Evolutionary conservation across 306 rosid species (phyloP), one percentile per base, ranked within the genome.

Genomic region (Vigna nakashimae): DNA sequence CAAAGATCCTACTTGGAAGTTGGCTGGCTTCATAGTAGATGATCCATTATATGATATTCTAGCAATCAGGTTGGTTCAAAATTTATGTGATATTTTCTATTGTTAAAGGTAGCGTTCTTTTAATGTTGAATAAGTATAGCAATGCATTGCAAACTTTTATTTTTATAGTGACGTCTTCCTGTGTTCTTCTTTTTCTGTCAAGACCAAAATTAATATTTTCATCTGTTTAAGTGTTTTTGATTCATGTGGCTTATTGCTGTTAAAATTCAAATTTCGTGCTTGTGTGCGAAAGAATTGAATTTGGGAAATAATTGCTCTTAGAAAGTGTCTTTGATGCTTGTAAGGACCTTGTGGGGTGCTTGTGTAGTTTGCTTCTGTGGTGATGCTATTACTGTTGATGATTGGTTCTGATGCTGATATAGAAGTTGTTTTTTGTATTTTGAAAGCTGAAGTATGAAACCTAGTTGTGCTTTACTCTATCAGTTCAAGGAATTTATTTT

Each of bases 21-120:
- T 89, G 82, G 97, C 97, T 73, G 99, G 98, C 60, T 95, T 91
- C 86, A 81, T 94, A 52, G 82, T 92, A 72, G 99, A 92, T 78
- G 98, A 91, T 83, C 98, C 99, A 65, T 82, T 79, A 4, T 89
- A 85, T 80, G 96, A 92, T 85, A 82, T 89, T 84, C 83, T 69
- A 26, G 80, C 92, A 75, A 89, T 95, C 86, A 89, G 98, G 99
- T 92, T 72, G 76, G 79, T 60, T 66, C 66, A 51, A 46, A 36
- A 36, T 36, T 36, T 36, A 7, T 36, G 9, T 36, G 34, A 65
- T 74, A 60, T 70, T 59, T 10, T 48, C 75, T 79, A 34, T 16
- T 26, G 69, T 51, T 22, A 12, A 75, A 38, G 69, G 42, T 30
- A 50, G 71, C 49, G 56, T 51, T 52, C 26, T 67, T 83, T 73